Evolutionary conservation across 768 basidiomycete species (phyloP), one percentile per base, ranked within the genome.

Genomic region (Russula lepida): DNA sequence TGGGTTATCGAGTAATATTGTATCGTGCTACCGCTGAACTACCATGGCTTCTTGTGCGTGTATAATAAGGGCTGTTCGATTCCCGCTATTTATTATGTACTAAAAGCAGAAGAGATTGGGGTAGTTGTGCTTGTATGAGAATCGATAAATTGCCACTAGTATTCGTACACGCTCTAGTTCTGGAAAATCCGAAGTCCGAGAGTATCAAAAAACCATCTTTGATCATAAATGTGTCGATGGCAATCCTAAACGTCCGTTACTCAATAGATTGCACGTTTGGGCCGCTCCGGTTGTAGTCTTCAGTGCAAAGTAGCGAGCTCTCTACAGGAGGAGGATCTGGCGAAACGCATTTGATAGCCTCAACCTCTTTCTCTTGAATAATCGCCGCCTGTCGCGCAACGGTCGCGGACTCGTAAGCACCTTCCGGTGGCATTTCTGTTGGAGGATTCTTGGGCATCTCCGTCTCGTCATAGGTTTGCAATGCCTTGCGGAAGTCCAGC

Each of bases 401-500:
- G 19, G 75, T 75, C 2, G 80, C 79, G 52, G 71, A 71, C 56
- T 81, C 82, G 62, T 75, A 83, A 32, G 69, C 74, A n/a, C 77
- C 77, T 32, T 82, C 81, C 4, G 74, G 68, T 0, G 81, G 74
- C 66, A 80, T 71, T 59, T 79, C 74, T 11, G 71, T 68, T 8
- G 79, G 75, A 54, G 81, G 78, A 54, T 74, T 78, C 50, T 78
- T 75, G 27, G 79, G 77, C 64, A 81, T 75, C 67, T 86, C 84
- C 2, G 78, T 78, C 60, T 85, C 84, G 65, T 89, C 85, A 66
- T 86, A 89, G 63, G 76, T 83, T 52, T 81, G 70, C 39, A 92
- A 75, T 9, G 84, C 81, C 68, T 86, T 87, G 56, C 86, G 82
- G 72, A 92, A 86, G 56, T 88, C 84, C 43, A 87, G 75, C 80